A percentile compares a stretch with the other conserved stretches of the same genome.
phyloP scores from a whole-genome alignment of 306 rosid genomes.

The Castanopsis chinensis region DNA sequence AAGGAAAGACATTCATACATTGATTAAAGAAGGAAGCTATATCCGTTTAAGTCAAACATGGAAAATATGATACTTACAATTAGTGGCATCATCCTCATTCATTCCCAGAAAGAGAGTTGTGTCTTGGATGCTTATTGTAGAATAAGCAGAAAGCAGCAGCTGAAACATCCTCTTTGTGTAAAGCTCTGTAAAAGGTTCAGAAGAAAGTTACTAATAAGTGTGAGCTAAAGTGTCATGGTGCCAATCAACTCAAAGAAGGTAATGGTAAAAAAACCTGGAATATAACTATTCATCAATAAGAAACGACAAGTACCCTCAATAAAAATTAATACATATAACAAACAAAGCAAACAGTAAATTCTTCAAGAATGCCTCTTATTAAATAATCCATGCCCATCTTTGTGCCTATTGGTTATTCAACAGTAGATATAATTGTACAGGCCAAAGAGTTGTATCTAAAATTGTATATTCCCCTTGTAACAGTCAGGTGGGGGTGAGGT shows the following conservation, averaged over 20 bases:
- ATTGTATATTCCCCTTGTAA: too few relatives aligned
- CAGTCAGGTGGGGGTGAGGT: too few relatives aligned
- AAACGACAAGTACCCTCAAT: not conserved
- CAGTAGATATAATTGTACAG: too few relatives aligned
- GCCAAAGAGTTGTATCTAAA: too few relatives aligned
- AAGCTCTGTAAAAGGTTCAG: slow-evolving; percentile 59
- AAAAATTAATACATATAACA: not conserved
- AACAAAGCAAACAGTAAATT: not conserved
- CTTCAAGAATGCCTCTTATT: not conserved
- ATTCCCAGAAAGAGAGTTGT: slow-evolving; percentile 79
- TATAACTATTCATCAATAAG: not conserved
- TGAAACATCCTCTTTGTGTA: slow-evolving; percentile 83
- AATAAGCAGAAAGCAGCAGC: slow-evolving; percentile 83
- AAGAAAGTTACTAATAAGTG: not conserved
- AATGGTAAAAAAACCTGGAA: not conserved
- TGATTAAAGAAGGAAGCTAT: not conserved
- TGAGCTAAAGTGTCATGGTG: not conserved
- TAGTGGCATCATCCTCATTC: slow-evolving; percentile 67
- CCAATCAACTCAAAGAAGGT: not conserved
- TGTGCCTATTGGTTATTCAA: too few relatives aligned
- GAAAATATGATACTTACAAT: slow-evolving; percentile 50
- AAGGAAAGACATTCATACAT: not conserved
- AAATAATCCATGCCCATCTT: not conserved
- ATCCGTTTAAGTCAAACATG: not conserved
- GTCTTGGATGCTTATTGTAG: slow-evolving; percentile 77